These are phyloP conservation scores for Pachyrhizus erosus DNA, from an alignment of 306 rosid genomes.

Conservation along the genomic window DNA sequence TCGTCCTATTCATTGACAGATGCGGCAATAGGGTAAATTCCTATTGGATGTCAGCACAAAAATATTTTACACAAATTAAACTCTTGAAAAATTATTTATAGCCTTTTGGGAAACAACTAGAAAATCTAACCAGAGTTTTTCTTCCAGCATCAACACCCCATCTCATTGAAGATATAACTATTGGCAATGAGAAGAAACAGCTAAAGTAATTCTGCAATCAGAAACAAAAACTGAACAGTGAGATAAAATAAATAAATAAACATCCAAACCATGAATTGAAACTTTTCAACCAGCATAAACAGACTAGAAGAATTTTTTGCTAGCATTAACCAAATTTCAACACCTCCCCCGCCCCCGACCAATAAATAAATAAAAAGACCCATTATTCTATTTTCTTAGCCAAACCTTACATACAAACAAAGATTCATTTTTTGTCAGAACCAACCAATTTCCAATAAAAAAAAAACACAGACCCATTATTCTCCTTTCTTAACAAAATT, in stretches of 20 bases:
- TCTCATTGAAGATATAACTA: slow-evolving; percentile 96
- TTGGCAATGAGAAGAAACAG: slow-evolving; percentile 91
- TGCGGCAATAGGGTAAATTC: not conserved
- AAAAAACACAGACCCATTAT: not conserved
- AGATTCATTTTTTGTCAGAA: not conserved
- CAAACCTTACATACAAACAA: slow-evolving; percentile 13
- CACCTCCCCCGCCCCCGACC: not conserved
- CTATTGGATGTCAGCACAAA: not conserved
- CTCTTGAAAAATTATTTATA: slow-evolving; percentile 14
- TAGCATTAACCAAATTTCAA: not conserved
- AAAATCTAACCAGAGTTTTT: slow-evolving; percentile 79
- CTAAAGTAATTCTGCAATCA: slow-evolving; percentile 86
- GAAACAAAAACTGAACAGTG: slow-evolving; percentile 19
- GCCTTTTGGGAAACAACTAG: slow-evolving; percentile 33
- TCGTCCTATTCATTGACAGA: not conserved
- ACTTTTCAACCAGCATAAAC: not conserved
- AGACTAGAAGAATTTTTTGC: not conserved
- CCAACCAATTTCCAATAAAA: not conserved
- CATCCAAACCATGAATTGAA: not conserved
- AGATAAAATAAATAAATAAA: not conserved
- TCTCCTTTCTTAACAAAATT: slow-evolving; percentile 2
- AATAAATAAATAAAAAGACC: not conserved
- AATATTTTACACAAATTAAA: not conserved
- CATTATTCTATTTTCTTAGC: slow-evolving; percentile 4
- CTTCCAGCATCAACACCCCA: slow-evolving; percentile 96